Evolutionary conservation across 306 rosid genomes (phyloP).

Genomic region (Parietaria judaica): DNA sequence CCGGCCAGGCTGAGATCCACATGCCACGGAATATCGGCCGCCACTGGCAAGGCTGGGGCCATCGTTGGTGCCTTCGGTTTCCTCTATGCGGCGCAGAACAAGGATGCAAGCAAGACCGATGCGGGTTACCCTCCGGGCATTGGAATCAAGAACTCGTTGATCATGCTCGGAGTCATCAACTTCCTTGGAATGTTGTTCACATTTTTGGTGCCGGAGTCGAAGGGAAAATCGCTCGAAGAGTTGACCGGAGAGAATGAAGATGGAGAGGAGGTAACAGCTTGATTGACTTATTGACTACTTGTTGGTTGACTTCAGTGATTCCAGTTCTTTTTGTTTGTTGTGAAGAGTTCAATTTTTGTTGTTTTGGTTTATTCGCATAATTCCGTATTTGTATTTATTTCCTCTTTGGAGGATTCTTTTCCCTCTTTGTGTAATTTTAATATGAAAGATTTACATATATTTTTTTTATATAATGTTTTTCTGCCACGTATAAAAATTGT

Average conservation of each 20-base stretch:
- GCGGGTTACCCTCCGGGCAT: slow-evolving; percentile 55
- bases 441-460: too few species aligned
- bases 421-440: too few species aligned
- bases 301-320: too few species aligned
- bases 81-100: slow-evolving; percentile 49
- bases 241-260: slow-evolving; percentile 54
- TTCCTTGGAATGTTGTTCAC: slow-evolving; percentile 44
- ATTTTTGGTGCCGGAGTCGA: slow-evolving; percentile 60
- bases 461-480: too few species aligned
- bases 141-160: slow-evolving; percentile 50
- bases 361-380: too few species aligned
- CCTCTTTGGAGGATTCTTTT: too few species aligned
- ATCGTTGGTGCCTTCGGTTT: slow-evolving; percentile 18
- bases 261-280: slow-evolving; percentile 8
- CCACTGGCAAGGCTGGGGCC: slow-evolving; percentile 13
- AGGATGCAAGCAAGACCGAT: slow-evolving; percentile 15
- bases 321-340: too few species aligned
- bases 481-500: too few species aligned
- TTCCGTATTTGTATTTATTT: too few species aligned
- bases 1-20: slow-evolving; percentile 12
- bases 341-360: too few species aligned
- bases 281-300: not conserved
- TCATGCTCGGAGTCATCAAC: slow-evolving; percentile 53
- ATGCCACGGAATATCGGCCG: slow-evolving; percentile 18
- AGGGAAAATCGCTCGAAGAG: slow-evolving; percentile 66